A percentile compares a stretch with the other conserved stretches of the same genome.
phyloP scores from a whole-genome alignment of 2,329 filamentous ascomycete genomes.

The Didymella lethalis region DNA sequence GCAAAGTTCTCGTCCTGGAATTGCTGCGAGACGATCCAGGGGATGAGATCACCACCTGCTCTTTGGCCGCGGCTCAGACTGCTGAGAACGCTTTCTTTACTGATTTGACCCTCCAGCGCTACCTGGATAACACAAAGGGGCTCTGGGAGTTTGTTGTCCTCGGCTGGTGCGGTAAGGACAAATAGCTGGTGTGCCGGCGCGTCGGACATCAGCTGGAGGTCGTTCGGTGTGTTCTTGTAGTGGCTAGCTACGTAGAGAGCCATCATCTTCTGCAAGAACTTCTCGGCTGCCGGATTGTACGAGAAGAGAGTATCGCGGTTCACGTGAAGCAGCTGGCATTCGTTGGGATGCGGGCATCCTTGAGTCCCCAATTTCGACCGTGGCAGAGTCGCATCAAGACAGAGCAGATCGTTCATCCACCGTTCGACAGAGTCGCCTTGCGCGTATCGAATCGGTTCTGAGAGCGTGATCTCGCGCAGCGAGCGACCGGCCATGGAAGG shows the following conservation, averaged over 20 bases:
- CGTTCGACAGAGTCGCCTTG: constrained; percentile 91
- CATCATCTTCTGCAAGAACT: constrained; percentile 98
- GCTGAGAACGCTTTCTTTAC: constrained; percentile 88
- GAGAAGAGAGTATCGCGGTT: constrained; percentile 98
- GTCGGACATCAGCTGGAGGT: constrained; percentile 98
- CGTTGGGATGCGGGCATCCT: constrained; percentile 86
- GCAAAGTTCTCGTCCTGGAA: constrained; percentile 99
- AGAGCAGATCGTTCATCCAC: constrained; percentile 94
- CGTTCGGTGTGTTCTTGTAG: constrained; percentile 98
- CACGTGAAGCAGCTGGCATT: constrained; percentile 91
- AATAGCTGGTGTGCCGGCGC: constrained; percentile 96
- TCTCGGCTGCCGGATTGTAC: constrained; percentile 95
- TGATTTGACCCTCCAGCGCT: constrained; percentile 93
- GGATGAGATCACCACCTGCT: constrained; percentile 91
- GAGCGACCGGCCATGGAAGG: constrained; percentile 68
- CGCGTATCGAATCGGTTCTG: constrained; percentile 93
- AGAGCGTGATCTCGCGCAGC: constrained; percentile 88
- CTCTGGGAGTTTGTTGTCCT: constrained; percentile 82
- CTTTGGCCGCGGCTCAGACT: constrained; percentile 87
- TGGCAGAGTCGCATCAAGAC: constrained; percentile 89
- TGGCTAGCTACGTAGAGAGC: constrained; percentile 95
- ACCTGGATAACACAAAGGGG: constrained; percentile 95
- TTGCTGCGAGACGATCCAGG: constrained; percentile 96
- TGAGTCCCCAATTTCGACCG: constrained; percentile 74
- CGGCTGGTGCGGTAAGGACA: constrained; percentile 86